These are phyloP conservation scores for Lanmaoa rubissima DNA, from an alignment of 768 basidiomycete genomes.

Conservation along the genomic window DNA sequence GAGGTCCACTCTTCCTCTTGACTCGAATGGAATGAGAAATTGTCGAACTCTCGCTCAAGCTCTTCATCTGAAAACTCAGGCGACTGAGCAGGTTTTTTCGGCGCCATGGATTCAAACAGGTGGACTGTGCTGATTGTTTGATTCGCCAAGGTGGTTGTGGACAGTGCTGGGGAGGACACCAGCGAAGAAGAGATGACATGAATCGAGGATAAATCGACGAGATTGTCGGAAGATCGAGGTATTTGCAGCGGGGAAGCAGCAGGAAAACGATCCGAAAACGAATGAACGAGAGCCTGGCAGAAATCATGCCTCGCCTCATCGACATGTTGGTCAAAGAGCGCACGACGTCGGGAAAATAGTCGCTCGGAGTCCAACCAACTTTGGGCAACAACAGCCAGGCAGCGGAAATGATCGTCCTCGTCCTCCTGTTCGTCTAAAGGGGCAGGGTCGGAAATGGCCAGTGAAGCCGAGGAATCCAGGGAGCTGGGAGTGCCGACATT, in stretches of 20 bases:
- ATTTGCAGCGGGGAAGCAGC: background rate
- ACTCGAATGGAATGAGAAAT: conserved; percentile 10
- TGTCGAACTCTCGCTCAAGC: conserved; percentile 8
- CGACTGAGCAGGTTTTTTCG: background rate
- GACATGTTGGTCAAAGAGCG: background rate
- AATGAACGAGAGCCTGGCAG: conserved; percentile 5
- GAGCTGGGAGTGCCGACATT: background rate
- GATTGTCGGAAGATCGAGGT: background rate
- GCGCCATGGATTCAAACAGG: background rate
- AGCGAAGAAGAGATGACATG: background rate
- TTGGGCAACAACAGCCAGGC: background rate
- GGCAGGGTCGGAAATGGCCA: background rate
- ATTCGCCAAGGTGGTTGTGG: background rate
- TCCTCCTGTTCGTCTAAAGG: background rate
- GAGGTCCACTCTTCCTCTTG: conserved; percentile 13
- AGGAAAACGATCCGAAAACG: background rate
- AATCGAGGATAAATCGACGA: background rate
- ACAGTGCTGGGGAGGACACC: background rate
- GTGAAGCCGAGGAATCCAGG: background rate
- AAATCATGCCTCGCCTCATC: conserved; percentile 12
- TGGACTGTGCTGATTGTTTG: background rate
- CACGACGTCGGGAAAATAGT: background rate
- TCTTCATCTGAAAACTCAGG: conserved; percentile 13
- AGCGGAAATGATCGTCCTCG: background rate
- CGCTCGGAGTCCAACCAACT: conserved; percentile 9